Percentiles rank a stretch among this genome's conserved stretches.
phyloP scores from a whole-genome alignment of 495 filamentous ascomycete genomes.

The Acidiella bohemica region DNA sequence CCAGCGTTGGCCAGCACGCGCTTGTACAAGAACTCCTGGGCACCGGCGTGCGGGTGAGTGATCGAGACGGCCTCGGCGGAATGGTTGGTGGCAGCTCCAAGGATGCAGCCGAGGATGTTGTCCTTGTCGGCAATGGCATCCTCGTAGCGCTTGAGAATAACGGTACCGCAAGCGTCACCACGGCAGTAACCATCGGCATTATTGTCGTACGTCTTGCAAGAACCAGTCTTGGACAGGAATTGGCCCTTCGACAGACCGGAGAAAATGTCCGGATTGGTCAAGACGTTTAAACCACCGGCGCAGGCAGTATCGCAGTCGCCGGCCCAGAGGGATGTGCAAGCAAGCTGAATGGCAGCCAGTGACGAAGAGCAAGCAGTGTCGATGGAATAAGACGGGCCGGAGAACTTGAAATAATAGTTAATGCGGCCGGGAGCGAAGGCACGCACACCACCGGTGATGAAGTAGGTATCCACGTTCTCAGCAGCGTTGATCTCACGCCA shows the following conservation, averaged over 20 bases:
- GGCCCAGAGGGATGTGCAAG: slow-evolving; percentile 67
- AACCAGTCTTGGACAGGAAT: slow-evolving; percentile 66
- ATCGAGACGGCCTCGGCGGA: slow-evolving; percentile 33
- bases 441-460: slow-evolving; percentile 76
- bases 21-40: slow-evolving; percentile 34
- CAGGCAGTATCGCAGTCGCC: slow-evolving; percentile 78
- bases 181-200: slow-evolving; percentile 38
- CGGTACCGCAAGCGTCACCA: slow-evolving; percentile 33
- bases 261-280: slow-evolving; percentile 79
- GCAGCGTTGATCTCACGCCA: slow-evolving; percentile 84
- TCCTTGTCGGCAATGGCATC: slow-evolving; percentile 38
- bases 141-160: slow-evolving; percentile 38
- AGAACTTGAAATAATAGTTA: slow-evolving; percentile 81
- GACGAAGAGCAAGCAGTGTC: slow-evolving; percentile 88
- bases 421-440: slow-evolving; percentile 82
- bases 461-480: slow-evolving; percentile 87
- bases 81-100: slow-evolving; percentile 33
- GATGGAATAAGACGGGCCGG: slow-evolving; percentile 69
- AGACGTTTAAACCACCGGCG: slow-evolving; percentile 65
- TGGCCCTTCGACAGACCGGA: slow-evolving; percentile 70
- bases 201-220: slow-evolving; percentile 50
- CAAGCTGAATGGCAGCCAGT: slow-evolving; percentile 69
- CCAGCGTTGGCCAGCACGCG: slow-evolving; percentile 33
- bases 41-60: slow-evolving; percentile 36
- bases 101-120: slow-evolving; percentile 35